Evolutionary conservation across 768 basidiomycete species (phyloP), one percentile per base, ranked within the genome.

Genomic region (Pisolithus marmoratus): DNA sequence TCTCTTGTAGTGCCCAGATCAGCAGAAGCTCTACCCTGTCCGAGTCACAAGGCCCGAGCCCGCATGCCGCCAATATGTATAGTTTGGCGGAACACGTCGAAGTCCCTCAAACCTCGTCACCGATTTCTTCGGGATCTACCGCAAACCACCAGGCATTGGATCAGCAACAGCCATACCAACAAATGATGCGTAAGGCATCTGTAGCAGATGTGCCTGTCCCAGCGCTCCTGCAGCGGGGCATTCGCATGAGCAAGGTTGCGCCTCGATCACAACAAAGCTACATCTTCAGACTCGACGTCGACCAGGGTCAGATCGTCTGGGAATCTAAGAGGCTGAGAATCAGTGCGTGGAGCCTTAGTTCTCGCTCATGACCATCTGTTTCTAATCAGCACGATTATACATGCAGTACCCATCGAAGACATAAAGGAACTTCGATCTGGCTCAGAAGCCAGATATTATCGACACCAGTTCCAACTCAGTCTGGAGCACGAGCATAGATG

Each of bases 351-450:
- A n/a, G n/a, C 1, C 45, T 46, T 38, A 26, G 15, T 49, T 12
- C 24, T 50, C 49, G 12, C 17, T 5, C 11, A 8, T 14, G 29
- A 14, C n/a, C 43, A 14, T 50, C 31, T 14, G 19, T 20, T 20
- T 23, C 15, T 40, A 17, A 23, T 22, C 36, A n/a, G 19, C 6
- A 41, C 27, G 8, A 11, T 38, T 23, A 51, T 51, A 43, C 51
- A 44, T 23, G 19, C 54, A 94, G 94, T 95, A 42, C 81, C 86
- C 1, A 84, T 96, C 60, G 90, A 90, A 63, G 78, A 80, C 58
- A 89, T 96, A 67, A 87, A 90, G 50, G 94, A 95, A 63, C 78
- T 96, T 27, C 85, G 94, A 15, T 76, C 83, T 0, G 88, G 85
- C 14, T 62, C 77, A 5, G 83, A 90, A 27, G 83, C 87, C 2